Conservation (phyloP, 1,139 yeast species). For the Hemisphaericaspora subhashii region DNA sequence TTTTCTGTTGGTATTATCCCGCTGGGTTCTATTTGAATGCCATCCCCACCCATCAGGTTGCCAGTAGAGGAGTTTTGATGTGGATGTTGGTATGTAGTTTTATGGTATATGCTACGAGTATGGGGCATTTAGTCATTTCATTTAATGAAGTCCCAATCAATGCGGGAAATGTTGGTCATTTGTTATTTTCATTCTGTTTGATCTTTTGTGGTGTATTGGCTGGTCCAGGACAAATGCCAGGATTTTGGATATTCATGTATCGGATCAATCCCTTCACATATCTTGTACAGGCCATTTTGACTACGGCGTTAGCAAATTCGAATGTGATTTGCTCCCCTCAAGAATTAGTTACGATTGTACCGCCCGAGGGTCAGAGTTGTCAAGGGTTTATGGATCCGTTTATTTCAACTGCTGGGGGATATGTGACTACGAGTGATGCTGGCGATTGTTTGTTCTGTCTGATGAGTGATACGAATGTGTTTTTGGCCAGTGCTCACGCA, state of each 20-base stretch:
- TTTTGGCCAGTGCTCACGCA: constrained; percentile 44
- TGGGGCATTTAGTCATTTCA: constrained; percentile 41
- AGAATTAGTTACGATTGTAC: constrained; percentile 27
- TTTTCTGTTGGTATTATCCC: constrained; percentile 80
- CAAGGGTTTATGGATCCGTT: constrained; percentile 49
- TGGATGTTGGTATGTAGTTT: constrained; percentile 45
- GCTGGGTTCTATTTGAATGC: constrained; percentile 69
- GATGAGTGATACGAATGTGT: constrained; percentile 50
- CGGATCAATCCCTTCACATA: constrained; percentile 69
- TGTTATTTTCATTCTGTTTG: constrained; percentile 33
- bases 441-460: constrained; percentile 54
- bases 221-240: constrained; percentile 25
- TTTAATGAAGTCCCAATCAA: constrained; percentile 39
- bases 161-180: constrained; percentile 34
- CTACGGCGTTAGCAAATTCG: constrained; percentile 28
- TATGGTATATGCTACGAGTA: constrained; percentile 32
- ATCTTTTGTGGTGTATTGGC: constrained; percentile 39
- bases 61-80: constrained; percentile 43
- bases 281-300: constrained; percentile 39
- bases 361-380: constrained; percentile 57
- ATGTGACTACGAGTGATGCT: constrained; percentile 36
- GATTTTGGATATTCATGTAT: constrained; percentile 58
- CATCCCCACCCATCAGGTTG: constrained; percentile 25
- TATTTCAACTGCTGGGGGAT: constrained; percentile 49
- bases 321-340: constrained; percentile 24